Base-by-base conservation (phyloP, 2,329 filamentous ascomycete species). In the Pyrenophora graminea region DNA sequence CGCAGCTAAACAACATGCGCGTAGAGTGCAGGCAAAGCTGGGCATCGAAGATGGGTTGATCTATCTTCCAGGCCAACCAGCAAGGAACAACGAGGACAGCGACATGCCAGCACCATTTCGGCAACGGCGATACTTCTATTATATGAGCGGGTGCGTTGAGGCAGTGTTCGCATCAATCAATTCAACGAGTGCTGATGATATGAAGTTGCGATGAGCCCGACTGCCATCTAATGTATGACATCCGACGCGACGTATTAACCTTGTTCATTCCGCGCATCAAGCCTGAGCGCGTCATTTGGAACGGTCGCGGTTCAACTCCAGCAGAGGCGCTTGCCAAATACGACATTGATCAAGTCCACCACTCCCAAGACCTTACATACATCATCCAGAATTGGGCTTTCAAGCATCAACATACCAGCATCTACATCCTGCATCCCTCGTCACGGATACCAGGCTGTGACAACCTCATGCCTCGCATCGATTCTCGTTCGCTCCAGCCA, bases 201-300 rank as follows among this genome's bases (percentile, higher is more conserved):
- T 27, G 33, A 65, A 74, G 70, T 36, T 69, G 48, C 18, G 74
- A 83, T 45, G 78, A 82, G 51, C 70, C 82, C 2, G 79, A 82
- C 58, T 85, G 81, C 60, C 74, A 78, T 49, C 61, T 85, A 34
- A 82, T 79, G 2, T 86, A 86, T 66, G 78, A 85, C 63, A 79
- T 85, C 53, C 70, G 72, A 27, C 74, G 75, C 9, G 87, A 92
- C 68, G 74, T 77, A 18, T 80, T 94, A 49, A 84, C 81, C 4
- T 81, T 93, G 23, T 94, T 88, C 82, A 85, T 93, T 40, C 88
- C 89, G 2, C 82, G 84, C 61, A 83, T 86, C 57, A 83, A 88
- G 58, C 83, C 82, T 12, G 78, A 77, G 13, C 77, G 81, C 59
- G 77, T 82, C 9, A 81, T 90, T 41, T 90, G 82, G 80, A 83